These are phyloP conservation scores for Tuctoria greenei DNA, from an alignment of 176 grass and related monocot genomes.

Conservation along the genomic window DNA sequence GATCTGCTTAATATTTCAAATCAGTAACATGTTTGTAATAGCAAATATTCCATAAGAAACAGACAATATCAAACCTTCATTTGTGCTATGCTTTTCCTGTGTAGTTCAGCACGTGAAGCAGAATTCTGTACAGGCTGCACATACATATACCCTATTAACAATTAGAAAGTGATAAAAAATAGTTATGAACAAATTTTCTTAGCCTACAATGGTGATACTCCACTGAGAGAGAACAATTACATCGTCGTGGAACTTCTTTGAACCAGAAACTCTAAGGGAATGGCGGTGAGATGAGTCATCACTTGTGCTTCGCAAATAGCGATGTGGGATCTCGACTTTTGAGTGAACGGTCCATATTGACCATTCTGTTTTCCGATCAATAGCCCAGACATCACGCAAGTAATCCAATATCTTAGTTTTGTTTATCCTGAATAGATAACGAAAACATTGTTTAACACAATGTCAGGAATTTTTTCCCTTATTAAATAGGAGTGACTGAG, in stretches of 20 bases:
- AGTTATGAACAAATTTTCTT: not conserved
- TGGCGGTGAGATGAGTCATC: conserved; percentile 78
- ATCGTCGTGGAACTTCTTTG: conserved; percentile 71
- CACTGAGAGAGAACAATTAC: conserved; percentile 47
- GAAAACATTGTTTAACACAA: conserved; percentile 22
- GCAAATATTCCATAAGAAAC: conserved; percentile 27
- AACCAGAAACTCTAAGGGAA: conserved; percentile 58
- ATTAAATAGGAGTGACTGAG: not conserved
- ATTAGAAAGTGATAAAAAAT: conserved; percentile 7
- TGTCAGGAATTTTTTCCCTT: not conserved
- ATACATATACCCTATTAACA: conserved; percentile 34
- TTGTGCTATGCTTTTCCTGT: conserved; percentile 93
- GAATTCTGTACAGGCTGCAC: conserved; percentile 74
- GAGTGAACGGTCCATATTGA: conserved; percentile 98
- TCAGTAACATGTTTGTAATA: conserved; percentile 13
- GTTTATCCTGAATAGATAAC: conserved; percentile 62
- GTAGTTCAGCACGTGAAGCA: conserved; percentile 71
- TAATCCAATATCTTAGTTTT: conserved; percentile 85
- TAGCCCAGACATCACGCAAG: conserved; percentile 71
- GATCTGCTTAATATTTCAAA: conserved; percentile 62
- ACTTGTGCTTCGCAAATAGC: conserved; percentile 59
- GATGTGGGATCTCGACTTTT: conserved; percentile 82
- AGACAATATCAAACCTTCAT: conserved; percentile 65
- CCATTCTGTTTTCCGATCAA: conserved; percentile 85
- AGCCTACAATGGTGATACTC: conserved; percentile 2